phyloP scores from a whole-genome alignment of 345 rosid species.

The Angophora floribunda region DNA sequence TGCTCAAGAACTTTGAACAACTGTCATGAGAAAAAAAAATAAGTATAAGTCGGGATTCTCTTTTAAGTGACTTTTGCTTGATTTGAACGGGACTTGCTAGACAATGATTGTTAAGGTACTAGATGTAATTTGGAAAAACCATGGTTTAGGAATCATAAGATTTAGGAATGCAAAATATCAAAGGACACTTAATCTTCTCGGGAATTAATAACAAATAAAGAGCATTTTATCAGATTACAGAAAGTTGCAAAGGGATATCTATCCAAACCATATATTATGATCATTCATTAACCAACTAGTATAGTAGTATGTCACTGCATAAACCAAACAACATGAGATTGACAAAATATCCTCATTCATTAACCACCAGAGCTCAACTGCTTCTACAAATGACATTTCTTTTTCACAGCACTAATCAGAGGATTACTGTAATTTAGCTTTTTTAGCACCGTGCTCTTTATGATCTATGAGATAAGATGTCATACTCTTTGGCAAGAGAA shows the following conservation, averaged over 20 bases:
- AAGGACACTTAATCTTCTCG: background rate
- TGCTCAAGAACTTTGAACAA: constrained; percentile 44
- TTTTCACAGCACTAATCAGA: background rate
- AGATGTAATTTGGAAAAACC: background rate
- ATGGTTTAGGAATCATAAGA: background rate
- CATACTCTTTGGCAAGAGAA: constrained; percentile 69
- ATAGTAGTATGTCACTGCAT: background rate
- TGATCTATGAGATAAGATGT: background rate
- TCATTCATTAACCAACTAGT: background rate
- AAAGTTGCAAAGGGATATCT: background rate
- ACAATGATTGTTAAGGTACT: background rate
- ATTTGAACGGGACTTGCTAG: background rate
- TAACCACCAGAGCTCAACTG: background rate
- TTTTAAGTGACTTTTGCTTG: background rate
- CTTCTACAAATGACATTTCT: background rate
- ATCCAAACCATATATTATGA: background rate
- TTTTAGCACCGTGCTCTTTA: background rate
- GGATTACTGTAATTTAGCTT: no score
- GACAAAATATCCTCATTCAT: no score
- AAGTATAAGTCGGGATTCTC: background rate
- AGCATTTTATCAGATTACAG: background rate
- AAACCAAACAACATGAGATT: background rate
- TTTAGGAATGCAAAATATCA: background rate
- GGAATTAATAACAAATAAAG: background rate
- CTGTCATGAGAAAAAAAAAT: constrained; percentile 21